Evolutionary conservation across 1,139 yeast species (phyloP).

Genomic region (Yarrowia galli): DNA sequence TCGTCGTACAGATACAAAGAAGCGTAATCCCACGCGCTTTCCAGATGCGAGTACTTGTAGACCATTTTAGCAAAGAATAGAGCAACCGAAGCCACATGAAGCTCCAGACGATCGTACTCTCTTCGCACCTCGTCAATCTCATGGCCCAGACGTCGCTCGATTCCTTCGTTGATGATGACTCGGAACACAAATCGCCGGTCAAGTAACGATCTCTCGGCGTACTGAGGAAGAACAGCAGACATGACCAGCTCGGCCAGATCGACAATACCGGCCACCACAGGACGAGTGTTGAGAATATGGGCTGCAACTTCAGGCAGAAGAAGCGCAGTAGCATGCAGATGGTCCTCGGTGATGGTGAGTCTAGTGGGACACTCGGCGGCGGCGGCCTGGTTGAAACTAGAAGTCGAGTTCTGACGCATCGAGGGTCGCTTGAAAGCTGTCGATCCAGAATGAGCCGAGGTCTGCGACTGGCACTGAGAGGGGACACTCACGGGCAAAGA

Average conservation of each 20-base stretch:
- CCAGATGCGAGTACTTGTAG: slow-evolving; percentile 31
- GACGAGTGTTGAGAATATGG: slow-evolving; percentile 8
- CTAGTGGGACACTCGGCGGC: slow-evolving; percentile 17
- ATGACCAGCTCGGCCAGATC: slow-evolving; percentile 20
- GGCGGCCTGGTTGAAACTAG: slow-evolving; percentile 11
- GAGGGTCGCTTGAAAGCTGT: slow-evolving; percentile 34
- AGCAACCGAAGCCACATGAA: not conserved
- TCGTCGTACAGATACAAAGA: slow-evolving; percentile 29
- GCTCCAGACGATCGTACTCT: slow-evolving; percentile 6
- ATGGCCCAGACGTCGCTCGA: slow-evolving; percentile 13
- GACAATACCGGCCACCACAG: slow-evolving; percentile 1
- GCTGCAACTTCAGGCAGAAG: slow-evolving; percentile 4
- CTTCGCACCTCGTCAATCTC: slow-evolving; percentile 15
- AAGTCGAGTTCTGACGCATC: slow-evolving; percentile 16
- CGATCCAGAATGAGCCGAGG: slow-evolving; percentile 3
- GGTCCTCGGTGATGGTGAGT: slow-evolving; percentile 12
- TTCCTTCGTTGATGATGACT: slow-evolving; percentile 8
- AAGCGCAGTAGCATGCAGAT: slow-evolving; percentile 1
- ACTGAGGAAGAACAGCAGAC: slow-evolving; percentile 9
- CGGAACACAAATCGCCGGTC: slow-evolving; percentile 23
- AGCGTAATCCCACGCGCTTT: slow-evolving; percentile 33
- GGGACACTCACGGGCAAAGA: slow-evolving; percentile 19
- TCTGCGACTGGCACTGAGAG: slow-evolving; percentile 9
- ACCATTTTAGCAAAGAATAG: slow-evolving; percentile 28
- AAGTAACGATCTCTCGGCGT: slow-evolving; percentile 16